phyloP scores from a whole-genome alignment of 2,329 filamentous ascomycete genomes.

The Stylonectria norvegica region DNA sequence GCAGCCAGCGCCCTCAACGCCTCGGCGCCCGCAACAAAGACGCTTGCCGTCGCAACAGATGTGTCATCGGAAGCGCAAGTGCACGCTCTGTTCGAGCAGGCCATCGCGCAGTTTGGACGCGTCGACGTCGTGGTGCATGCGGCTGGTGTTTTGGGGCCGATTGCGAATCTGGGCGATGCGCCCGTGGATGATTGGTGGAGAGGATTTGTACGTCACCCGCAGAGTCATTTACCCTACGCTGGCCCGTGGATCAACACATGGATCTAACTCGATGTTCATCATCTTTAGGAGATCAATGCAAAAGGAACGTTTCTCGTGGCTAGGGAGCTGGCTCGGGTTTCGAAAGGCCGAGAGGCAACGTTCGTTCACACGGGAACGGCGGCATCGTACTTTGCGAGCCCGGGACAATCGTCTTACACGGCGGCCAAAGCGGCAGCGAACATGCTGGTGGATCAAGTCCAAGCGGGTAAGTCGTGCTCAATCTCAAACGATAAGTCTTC shows the following conservation, averaged over 20 bases:
- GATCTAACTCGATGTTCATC: background rate
- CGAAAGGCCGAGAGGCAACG: background rate
- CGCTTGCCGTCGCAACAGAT: background rate
- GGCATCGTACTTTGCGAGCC: background rate
- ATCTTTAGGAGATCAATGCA: background rate
- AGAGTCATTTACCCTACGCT: background rate
- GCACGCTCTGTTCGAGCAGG: background rate
- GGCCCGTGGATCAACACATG: background rate
- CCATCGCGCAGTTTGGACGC: background rate
- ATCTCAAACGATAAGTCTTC: too few species aligned
- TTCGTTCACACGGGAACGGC: background rate
- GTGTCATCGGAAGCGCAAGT: background rate
- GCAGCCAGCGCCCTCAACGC: background rate
- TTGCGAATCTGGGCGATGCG: background rate
- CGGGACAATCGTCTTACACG: background rate
- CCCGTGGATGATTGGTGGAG: background rate
- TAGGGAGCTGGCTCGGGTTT: background rate
- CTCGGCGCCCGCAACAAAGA: background rate
- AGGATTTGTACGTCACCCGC: background rate
- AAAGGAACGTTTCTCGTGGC: background rate
- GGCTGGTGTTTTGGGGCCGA: background rate
- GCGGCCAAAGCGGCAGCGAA: background rate
- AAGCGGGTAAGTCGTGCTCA: background rate
- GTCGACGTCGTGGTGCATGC: background rate
- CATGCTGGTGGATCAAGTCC: background rate